Evolutionary conservation across 2,329 filamentous ascomycete species (phyloP).

Genomic region (Calonectria pseudoturangicola): DNA sequence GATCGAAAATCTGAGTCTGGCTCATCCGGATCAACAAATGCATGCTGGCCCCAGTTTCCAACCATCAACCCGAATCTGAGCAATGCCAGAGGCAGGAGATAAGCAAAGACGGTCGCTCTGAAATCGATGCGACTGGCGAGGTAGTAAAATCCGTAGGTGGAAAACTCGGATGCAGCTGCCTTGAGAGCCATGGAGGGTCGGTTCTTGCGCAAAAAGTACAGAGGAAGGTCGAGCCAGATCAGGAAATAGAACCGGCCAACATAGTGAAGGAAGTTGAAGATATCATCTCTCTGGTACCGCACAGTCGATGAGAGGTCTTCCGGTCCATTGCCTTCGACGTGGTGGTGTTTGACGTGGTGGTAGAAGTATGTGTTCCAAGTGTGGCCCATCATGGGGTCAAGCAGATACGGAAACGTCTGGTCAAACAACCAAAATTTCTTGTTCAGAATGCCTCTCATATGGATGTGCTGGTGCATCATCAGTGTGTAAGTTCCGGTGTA

Average conservation of each 20-base stretch:
- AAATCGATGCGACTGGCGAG: conserved; percentile 70
- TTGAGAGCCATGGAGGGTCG: conserved; percentile 73
- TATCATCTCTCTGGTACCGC: conserved; percentile 82
- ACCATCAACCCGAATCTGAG: conserved; percentile 85
- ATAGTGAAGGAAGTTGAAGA: conserved; percentile 81
- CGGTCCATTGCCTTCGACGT: conserved; percentile 87
- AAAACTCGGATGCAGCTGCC: conserved; percentile 76
- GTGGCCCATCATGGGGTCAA: conserved; percentile 86
- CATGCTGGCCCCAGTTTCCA: conserved; percentile 90
- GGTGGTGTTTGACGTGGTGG: conserved; percentile 91
- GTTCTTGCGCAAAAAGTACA: conserved; percentile 82
- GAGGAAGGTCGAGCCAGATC: conserved; percentile 83
- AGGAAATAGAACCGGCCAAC: conserved; percentile 83
- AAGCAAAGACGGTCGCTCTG: conserved; percentile 77
- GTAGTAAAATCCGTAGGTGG: conserved; percentile 72
- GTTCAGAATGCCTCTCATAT: conserved; percentile 81
- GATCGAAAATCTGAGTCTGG: conserved; percentile 87
- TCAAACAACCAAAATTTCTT: conserved; percentile 76
- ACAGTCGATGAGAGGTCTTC: conserved; percentile 85
- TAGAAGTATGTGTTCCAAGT: conserved; percentile 92
- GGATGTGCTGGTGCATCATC: conserved; percentile 91
- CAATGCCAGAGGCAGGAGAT: conserved; percentile 79
- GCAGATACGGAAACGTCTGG: conserved; percentile 80
- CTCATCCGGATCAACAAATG: conserved; percentile 84
- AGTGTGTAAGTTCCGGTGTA: conserved; percentile 86